Evolutionary conservation across 352 stramenopile genomes (phyloP), one percentile per base, ranked within the genome.

Genomic region (Pythium periplocum): DNA sequence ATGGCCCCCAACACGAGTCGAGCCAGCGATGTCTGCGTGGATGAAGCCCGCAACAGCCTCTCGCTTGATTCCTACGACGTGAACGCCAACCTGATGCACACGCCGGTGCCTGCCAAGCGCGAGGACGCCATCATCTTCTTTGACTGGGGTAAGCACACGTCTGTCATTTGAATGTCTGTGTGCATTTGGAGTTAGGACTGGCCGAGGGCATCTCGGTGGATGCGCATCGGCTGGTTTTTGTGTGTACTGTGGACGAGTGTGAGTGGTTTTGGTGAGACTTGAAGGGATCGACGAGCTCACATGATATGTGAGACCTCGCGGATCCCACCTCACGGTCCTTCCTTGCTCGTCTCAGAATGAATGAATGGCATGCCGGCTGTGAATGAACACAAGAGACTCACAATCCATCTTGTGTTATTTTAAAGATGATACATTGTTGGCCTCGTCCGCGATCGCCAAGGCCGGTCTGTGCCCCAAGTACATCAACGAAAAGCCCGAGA

Each of bases 81-180:
- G 50, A 54, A 43, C 45, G 58, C 52, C 63, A 64, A 50, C 50
- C 55, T 75, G 43, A n/a, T 66, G 43, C 66, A 64, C 39, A 51
- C 69, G 17, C 44, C 64, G 49, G 41, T 54, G 9, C 55, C 51
- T 8, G 35, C 43, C 30, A 73, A 55, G 76, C 55, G 57, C 63
- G 73, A 86, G 33, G 64, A 87, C 53, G 71, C 78, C 5, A 69
- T 93, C 61, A 86, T 93, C 64, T 90, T 93, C 66, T 88, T 93
- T 55, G 82, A 93, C 59, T 93, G 82, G 82, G 82, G 82, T 93
- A 51, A 57, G 53, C 69, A 40, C 40, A 33, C 9, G 6, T 46
- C 17, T 26, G 17, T 0, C 17, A 26, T 26, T 26, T 26, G 17
- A 26, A 26, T 26, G 17, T 26, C 17, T 26, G 17, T 26, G 17